Conservation (phyloP, 176 grass and related monocot genomes). For the Eremochloa ophiuroides region DNA sequence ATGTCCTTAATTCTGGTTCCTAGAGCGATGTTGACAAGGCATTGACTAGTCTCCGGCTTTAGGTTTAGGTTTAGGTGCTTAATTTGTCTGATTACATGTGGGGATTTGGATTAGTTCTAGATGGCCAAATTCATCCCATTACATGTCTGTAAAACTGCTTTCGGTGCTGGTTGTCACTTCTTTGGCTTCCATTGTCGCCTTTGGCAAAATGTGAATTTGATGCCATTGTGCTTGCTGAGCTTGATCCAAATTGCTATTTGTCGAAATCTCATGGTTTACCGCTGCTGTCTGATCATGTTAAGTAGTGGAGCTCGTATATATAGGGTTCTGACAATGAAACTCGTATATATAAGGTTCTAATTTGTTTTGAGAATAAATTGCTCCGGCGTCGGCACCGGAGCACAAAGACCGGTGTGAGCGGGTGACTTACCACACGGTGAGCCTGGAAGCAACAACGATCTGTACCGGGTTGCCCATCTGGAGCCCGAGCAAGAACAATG, state of each 20-base stretch:
- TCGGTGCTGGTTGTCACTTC: background rate
- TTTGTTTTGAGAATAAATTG: background rate
- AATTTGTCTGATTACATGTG: background rate
- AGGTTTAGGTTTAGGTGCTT: slow-evolving; percentile 12
- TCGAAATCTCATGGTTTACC: background rate
- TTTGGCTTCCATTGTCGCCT: background rate
- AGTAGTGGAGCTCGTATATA: background rate
- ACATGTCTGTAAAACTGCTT: background rate
- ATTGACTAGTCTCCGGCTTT: background rate
- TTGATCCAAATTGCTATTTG: background rate
- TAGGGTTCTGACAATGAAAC: too few species aligned
- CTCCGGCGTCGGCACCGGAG: background rate
- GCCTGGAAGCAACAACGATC: background rate
- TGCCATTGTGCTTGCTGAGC: background rate
- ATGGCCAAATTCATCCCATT: background rate
- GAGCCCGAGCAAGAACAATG: background rate
- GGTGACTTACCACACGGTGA: background rate
- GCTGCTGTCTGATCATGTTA: background rate
- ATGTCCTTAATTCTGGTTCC: background rate
- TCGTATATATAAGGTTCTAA: background rate
- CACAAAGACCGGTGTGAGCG: background rate
- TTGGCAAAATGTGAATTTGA: slow-evolving; percentile 5
- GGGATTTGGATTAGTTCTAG: background rate
- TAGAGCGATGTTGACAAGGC: background rate
- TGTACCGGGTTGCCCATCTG: background rate